Conservation (phyloP, 805 yeast species). For the Candida morakotiae region DNA sequence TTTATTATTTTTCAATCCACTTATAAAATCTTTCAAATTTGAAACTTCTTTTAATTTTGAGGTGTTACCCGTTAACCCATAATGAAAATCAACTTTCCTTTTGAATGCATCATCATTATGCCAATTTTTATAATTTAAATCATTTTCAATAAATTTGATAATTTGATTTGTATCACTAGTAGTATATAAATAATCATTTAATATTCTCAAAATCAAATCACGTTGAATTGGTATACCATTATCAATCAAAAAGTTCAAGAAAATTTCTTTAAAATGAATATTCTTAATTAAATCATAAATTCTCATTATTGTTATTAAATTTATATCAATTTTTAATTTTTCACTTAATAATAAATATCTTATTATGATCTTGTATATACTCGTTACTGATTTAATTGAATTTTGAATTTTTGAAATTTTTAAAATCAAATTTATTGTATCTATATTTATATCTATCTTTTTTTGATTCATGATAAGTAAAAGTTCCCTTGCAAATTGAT, state of each 20-base stretch:
- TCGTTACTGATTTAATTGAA: conserved; percentile 25
- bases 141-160: conserved; percentile 29
- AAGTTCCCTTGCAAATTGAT: conserved; percentile 35
- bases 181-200: conserved; percentile 32
- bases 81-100: conserved; percentile 23
- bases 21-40: neutral
- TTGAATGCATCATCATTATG: conserved; percentile 20
- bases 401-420: conserved; percentile 29
- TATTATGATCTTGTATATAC: conserved; percentile 27
- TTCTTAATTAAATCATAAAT: conserved; percentile 36
- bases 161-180: conserved; percentile 24
- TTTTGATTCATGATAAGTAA: conserved; percentile 39
- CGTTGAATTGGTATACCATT: conserved; percentile 31
- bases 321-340: conserved; percentile 20
- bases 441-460: conserved; percentile 36
- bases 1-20: conserved; percentile 3
- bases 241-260: conserved; percentile 27
- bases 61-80: neutral
- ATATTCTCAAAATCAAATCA: conserved; percentile 23
- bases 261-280: conserved; percentile 34
- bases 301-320: conserved; percentile 33
- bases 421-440: conserved; percentile 35
- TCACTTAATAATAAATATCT: conserved; percentile 28
- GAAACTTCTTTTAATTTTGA: neutral
- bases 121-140: conserved; percentile 28